Evolutionary conservation across 1,284 basidiomycete species (phyloP), one percentile per base, ranked within the genome.

Genomic region (Boletellus deceptivus): DNA sequence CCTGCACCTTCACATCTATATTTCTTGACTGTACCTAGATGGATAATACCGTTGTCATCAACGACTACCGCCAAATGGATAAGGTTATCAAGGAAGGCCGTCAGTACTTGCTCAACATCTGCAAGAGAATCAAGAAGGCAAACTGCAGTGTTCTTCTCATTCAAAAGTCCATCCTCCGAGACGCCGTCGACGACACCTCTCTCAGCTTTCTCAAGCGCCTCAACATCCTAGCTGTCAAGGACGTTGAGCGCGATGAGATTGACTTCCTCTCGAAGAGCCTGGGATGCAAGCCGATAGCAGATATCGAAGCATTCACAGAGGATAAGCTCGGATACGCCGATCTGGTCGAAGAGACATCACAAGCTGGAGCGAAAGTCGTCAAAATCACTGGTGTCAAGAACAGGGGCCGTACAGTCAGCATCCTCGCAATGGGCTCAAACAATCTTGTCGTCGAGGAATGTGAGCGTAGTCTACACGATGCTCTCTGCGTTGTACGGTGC

Each of bases 41-140:
- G 97, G 97, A 99, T 75, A 99, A 99, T 77, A 98, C 97, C 34
- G 95, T 99, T 43, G 90, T 99, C 40, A 98, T 99, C 62, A 99
- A 98, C 64, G 96, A 99, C 74, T 99, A 99, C 77, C 87, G 97
- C 35, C 97, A 99, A 73, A 99, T 99, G 96, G 97, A 99, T 81
- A 98, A 98, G 73, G 96, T 99, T 57, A 88, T 99, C 71, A 99
- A 99, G 73, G 97, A 99, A 73, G 96, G 96, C 60, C 89, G 96
- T 43, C 93, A 97, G 73, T 99, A 99, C 71, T 82, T 99, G 56
- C 84, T 99, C 64, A 98, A 97, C 73, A 84, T 99, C 57, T 97
- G 93, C 85, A 99, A 99, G 75, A 95, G 93, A 74, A 99, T 99
- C 76, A 99, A 98, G 73, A 98, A 98, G 75, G 89, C 93, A 11